Conservation (phyloP, 2,329 filamentous ascomycete genomes). For the Beauveria brongniartii region DNA sequence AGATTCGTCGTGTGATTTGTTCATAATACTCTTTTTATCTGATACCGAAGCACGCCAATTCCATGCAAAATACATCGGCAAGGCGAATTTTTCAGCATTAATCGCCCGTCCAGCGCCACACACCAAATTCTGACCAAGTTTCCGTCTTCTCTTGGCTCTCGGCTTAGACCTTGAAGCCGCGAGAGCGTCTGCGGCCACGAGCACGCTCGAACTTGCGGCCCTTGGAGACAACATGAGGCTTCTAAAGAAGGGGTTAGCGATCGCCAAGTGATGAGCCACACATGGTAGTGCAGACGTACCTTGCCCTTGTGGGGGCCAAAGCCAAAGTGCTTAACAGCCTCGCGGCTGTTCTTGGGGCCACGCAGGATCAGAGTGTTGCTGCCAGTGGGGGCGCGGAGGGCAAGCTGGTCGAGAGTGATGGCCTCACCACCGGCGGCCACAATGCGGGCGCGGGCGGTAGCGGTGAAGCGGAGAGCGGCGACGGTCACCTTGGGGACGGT, state of each 20-base stretch:
- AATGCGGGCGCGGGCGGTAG: slow-evolving; percentile 90
- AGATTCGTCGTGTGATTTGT: slow-evolving; percentile 1
- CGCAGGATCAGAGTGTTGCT: slow-evolving; percentile 95
- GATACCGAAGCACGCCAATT: slow-evolving; percentile 41
- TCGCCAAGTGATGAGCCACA: neutral
- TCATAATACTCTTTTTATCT: slow-evolving; percentile 25
- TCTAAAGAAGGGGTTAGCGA: slow-evolving; percentile 48
- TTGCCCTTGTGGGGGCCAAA: slow-evolving; percentile 97
- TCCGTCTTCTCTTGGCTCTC: neutral
- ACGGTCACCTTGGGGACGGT: slow-evolving; percentile 86
- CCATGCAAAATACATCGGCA: slow-evolving; percentile 32
- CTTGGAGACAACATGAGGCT: slow-evolving; percentile 96
- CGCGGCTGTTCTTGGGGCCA: slow-evolving; percentile 95
- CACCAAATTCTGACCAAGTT: neutral
- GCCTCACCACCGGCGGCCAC: slow-evolving; percentile 87
- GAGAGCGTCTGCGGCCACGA: slow-evolving; percentile 96
- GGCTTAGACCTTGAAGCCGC: slow-evolving; percentile 99
- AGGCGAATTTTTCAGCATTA: slow-evolving; percentile 22
- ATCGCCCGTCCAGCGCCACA: slow-evolving; percentile 19
- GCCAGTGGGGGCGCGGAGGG: slow-evolving; percentile 88
- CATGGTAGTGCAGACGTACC: slow-evolving; percentile 43
- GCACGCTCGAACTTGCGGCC: slow-evolving; percentile 99
- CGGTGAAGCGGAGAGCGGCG: slow-evolving; percentile 93
- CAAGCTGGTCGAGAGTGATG: slow-evolving; percentile 95
- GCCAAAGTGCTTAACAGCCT: slow-evolving; percentile 99